Evolutionary conservation across 2,329 filamentous ascomycete species (phyloP).

Genomic region (Cladobotryum protrusum): DNA sequence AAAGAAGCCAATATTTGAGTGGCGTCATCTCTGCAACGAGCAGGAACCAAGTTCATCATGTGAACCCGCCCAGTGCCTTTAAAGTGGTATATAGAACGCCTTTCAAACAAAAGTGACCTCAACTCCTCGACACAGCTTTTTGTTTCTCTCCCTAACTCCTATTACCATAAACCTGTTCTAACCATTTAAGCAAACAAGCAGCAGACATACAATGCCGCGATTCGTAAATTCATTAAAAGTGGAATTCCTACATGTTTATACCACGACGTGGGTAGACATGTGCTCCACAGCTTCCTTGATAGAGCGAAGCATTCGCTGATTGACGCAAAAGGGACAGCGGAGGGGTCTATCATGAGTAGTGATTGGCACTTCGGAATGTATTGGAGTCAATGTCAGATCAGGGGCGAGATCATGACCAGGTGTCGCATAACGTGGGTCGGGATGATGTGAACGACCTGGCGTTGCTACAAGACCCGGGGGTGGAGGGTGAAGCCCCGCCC

Average conservation of each 20-base stretch:
- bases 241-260: slow-evolving; percentile 26
- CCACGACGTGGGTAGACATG: slow-evolving; percentile 55
- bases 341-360: slow-evolving; percentile 43
- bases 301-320: slow-evolving; percentile 53
- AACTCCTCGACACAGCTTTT: too few species aligned
- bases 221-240: too few species aligned
- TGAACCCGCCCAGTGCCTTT: too few species aligned
- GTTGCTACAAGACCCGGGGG: slow-evolving; percentile 28
- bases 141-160: neutral
- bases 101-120: too few species aligned
- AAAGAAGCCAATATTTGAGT: too few species aligned
- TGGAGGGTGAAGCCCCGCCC: slow-evolving; percentile 23
- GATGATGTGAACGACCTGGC: slow-evolving; percentile 22
- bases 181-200: neutral
- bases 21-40: too few species aligned
- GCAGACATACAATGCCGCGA: neutral
- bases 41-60: too few species aligned
- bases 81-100: too few species aligned
- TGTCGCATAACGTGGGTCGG: slow-evolving; percentile 28
- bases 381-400: slow-evolving; percentile 49
- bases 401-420: slow-evolving; percentile 29
- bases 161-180: neutral
- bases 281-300: slow-evolving; percentile 59
- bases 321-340: slow-evolving; percentile 56
- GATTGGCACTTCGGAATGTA: slow-evolving; percentile 43